Percentiles rank a stretch among this genome's conserved stretches.
phyloP scores from a whole-genome alignment of 106 monocot genomes.

The Hemerocallis citrina region DNA sequence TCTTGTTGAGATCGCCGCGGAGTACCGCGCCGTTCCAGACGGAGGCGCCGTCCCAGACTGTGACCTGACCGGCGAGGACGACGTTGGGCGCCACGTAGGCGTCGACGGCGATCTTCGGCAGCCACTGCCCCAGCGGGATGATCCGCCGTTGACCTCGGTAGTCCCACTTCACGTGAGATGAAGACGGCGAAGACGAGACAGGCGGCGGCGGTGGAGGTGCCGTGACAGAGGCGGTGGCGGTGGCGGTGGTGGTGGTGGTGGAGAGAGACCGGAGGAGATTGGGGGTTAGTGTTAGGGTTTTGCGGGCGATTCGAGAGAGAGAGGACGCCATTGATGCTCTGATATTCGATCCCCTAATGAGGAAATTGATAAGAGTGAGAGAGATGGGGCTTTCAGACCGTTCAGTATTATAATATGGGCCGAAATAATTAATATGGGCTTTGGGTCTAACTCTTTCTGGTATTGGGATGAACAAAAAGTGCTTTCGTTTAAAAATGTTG shows the following conservation, averaged over 20 bases:
- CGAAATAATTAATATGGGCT: too few relatives aligned
- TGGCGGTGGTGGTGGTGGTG: not conserved
- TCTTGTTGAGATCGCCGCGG: constrained; percentile 87
- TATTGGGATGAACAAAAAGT: too few relatives aligned
- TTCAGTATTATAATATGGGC: too few relatives aligned
- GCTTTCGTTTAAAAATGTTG: too few relatives aligned
- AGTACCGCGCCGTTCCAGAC: constrained; percentile 90
- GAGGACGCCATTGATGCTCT: constrained; percentile 24
- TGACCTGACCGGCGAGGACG: constrained; percentile 90
- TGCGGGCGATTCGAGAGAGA: constrained; percentile 17
- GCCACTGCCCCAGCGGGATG: constrained; percentile 89
- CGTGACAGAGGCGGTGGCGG: not conserved
- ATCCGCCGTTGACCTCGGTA: constrained; percentile 82
- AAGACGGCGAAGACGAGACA: not conserved
- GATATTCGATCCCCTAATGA: too few relatives aligned
- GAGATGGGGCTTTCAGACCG: too few relatives aligned
- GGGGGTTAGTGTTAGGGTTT: constrained; percentile 8
- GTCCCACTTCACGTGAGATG: constrained; percentile 83
- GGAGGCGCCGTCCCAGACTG: constrained; percentile 74
- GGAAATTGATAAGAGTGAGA: too few relatives aligned
- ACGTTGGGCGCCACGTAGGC: constrained; percentile 95
- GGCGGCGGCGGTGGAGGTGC: constrained; percentile 2
- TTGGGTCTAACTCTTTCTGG: too few relatives aligned
- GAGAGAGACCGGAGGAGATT: constrained; percentile 7
- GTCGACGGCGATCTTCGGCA: constrained; percentile 88